Percentiles rank a stretch among this genome's conserved stretches.
phyloP scores from a whole-genome alignment of 1,284 basidiomycete species.

The Irpex rosettiformis region DNA sequence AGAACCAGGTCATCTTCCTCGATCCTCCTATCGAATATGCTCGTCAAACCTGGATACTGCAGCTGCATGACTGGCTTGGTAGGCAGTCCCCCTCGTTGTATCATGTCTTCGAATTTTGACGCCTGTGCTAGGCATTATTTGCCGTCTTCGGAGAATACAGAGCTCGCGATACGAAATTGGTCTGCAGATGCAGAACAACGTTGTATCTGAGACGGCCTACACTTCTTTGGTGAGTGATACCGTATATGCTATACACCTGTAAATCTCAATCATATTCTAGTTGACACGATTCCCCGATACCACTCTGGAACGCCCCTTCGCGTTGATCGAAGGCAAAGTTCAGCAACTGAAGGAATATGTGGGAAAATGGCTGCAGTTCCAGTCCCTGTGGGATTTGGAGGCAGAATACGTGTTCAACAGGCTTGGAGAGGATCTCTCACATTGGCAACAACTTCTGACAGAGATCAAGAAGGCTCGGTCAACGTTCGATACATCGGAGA shows the following conservation, averaged over 20 bases:
- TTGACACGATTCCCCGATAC: conserved; percentile 74
- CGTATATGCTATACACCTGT: neutral
- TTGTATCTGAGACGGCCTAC: conserved; percentile 71
- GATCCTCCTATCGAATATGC: conserved; percentile 97
- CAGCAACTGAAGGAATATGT: conserved; percentile 88
- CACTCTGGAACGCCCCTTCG: conserved; percentile 80
- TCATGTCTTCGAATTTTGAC: neutral
- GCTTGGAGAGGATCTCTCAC: conserved; percentile 86
- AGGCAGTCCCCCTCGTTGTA: neutral
- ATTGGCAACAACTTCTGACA: conserved; percentile 93
- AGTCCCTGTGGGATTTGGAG: conserved; percentile 98
- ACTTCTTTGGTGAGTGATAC: conserved; percentile 70
- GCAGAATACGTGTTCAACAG: conserved; percentile 94
- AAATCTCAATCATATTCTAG: conserved; percentile 34
- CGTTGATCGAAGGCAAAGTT: conserved; percentile 86
- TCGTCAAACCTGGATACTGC: conserved; percentile 86
- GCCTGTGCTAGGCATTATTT: conserved; percentile 67
- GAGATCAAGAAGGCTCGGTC: conserved; percentile 96
- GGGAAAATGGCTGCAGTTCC: conserved; percentile 97
- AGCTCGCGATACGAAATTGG: conserved; percentile 97
- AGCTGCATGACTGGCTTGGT: conserved; percentile 91
- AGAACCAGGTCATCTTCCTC: conserved; percentile 97
- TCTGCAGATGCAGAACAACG: conserved; percentile 74
- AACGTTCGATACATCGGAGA: conserved; percentile 96
- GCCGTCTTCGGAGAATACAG: conserved; percentile 83